Evolutionary conservation across 164 flowering plant species (phyloP), one percentile per base, ranked within the genome.

Genomic region (Protea cynaroides): DNA sequence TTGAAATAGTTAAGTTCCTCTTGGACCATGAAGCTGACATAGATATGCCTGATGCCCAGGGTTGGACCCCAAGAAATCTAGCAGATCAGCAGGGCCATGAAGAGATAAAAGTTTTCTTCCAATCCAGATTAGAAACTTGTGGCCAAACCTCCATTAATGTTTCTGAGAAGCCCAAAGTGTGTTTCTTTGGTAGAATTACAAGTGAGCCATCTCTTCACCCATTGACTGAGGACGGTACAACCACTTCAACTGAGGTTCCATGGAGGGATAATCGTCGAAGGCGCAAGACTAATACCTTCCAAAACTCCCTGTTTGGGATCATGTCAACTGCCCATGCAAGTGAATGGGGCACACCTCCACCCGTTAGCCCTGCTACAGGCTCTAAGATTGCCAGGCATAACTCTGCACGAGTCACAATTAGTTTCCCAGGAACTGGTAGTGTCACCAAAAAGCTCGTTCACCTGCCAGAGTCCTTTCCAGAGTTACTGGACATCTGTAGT

Each of bases 271-370:
- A 15, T 59, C 78, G 82, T 2, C 81, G 75, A 10, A 80, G 93
- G 68, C 78, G 90, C 2, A 81, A 79, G 69, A 70, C 68, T 18
- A 83, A 72, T 68, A 81, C 77, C 61, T 87, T 85, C 78, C 81
- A 85, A 62, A 91, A 91, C 71, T 88, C 97, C 3, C 75, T 89
- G 0, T 91, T 91, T 65, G 97, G 97, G 17, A 79, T 91, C 52
- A 82, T 90, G 81, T 86, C 88, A 2, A 80, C 81, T 25, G 85
- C 83, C 17, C 83, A 79, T 2, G 73, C 53, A 3, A 80, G 74
- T 21, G 77, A 81, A 38, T 79, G 47, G 10, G 77, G 73, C 25
- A 13, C 67, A 24, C 17, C 66, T 34, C 56, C 71, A 3, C 14
- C 84, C 1, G 51, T 52, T 24, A 50, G 23, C 13, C 54, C 64